Evolutionary conservation across 148 eudicot genomes (phyloP), one percentile per base, ranked within the genome.

Genomic region (Nyssa sinensis): DNA sequence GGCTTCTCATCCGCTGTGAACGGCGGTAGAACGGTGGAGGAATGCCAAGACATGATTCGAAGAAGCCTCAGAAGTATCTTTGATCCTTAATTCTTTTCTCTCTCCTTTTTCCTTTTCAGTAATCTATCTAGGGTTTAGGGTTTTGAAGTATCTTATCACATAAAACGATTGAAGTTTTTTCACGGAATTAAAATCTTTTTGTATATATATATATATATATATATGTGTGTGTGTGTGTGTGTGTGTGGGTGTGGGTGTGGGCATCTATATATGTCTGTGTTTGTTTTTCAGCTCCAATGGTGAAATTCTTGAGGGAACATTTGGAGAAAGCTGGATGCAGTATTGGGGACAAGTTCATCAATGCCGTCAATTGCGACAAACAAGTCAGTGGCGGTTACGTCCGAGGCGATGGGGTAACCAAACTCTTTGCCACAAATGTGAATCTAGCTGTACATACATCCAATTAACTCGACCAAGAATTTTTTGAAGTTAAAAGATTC

Each of bases 261-360:
- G n/a, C n/a, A n/a, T n/a, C 17, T 53, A 1, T 11, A 24, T 55
- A 33, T 28, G 7, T 44, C 27, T 72, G 30, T 34, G 13, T 62
- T 6, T 37, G 6, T 35, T 61, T 67, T 76, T 62, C 76, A 85
- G 90, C 84, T 70, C 98, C 98, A 55, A 92, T 74, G 89, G 98
- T 84, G 89, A 94, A 82, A 73, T 94, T 94, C 74, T 78, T 94
- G 72, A 84, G 44, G 73, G 92, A 94, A 72, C 82, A 88, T 71
- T 72, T 92, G 84, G 88, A 81, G 75, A 92, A 92, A 81, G 72
- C 92, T 10, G 97, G 98, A 49, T 92, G 98, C 75, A 53, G 33
- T 59, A 47, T 94, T 16, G 79, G 88, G 1, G 86, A 80, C 51
- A 83, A 86, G 77, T 94, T 94, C 86, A 82, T 92, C 53, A 86